These are phyloP conservation scores for Rugosomyces carneus DNA, from an alignment of 1,284 basidiomycete species.

Conservation along the genomic window DNA sequence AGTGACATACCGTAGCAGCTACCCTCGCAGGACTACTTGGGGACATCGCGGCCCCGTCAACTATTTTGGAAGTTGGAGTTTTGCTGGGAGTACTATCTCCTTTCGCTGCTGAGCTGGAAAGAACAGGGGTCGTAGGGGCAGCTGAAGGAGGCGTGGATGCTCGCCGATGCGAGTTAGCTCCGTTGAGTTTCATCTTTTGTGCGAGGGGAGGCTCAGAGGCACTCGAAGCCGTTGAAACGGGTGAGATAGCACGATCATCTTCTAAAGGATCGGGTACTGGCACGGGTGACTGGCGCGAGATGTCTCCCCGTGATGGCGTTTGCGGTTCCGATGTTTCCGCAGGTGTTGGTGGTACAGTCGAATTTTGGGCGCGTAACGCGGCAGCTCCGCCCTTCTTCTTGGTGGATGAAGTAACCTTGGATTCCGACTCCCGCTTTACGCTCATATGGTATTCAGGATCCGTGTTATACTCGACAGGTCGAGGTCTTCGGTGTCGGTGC, in stretches of 20 bases:
- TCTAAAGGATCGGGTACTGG: conserved; percentile 29
- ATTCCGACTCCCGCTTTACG: conserved; percentile 50
- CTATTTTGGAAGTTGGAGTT: background rate
- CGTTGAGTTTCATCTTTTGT: conserved; percentile 51
- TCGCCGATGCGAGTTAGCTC: conserved; percentile 24
- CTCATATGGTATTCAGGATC: conserved; percentile 64
- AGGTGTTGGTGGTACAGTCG: conserved; percentile 33
- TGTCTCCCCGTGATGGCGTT: conserved; percentile 42
- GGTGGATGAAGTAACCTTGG: conserved; percentile 34
- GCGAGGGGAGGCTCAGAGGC: conserved; percentile 65
- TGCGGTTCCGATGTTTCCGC: conserved; percentile 46
- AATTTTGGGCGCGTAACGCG: conserved; percentile 36
- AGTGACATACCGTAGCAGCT: conserved; percentile 15
- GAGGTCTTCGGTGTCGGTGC: conserved; percentile 75
- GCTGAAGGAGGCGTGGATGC: conserved; percentile 11
- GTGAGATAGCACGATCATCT: conserved; percentile 53
- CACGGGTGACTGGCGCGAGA: conserved; percentile 32
- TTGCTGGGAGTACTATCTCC: conserved; percentile 14
- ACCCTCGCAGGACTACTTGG: conserved; percentile 23
- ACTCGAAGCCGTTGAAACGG: conserved; percentile 63
- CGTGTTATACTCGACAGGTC: conserved; percentile 71
- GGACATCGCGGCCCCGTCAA: conserved; percentile 9
- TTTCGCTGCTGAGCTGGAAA: conserved; percentile 1
- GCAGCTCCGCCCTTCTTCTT: conserved; percentile 52
- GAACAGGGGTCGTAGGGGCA: conserved; percentile 6